Base-by-base conservation (phyloP, 306 rosid species). In the Boehmeria nivea region DNA sequence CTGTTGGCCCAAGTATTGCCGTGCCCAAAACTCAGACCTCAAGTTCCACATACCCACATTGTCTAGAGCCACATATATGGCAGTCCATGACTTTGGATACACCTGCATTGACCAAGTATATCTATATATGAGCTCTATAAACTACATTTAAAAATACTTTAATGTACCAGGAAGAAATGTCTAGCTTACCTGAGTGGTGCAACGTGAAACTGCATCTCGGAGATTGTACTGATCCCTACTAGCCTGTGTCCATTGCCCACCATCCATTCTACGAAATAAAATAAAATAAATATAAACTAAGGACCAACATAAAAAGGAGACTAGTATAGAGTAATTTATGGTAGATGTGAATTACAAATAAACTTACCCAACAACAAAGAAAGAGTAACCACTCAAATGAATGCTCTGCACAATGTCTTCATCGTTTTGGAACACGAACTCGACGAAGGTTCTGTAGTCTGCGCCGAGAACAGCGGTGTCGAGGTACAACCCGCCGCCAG, bases 31-130 rank as follows among this genome's bases (percentile, higher is more conserved):
- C 83, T 91, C 99, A 6, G 84, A 22, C 85, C 99, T 82, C 76
- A 91, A 43, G 82, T 91, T 84, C 99, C 99, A 91, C 96, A 91
- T 91, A 40, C 99, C 99, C 57, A 91, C 99, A 52, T 91, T 91
- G 71, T 91, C 99, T 14, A 91, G 89, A 1, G 95, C 81, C 60
- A 91, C 60, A 60, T 87, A 57, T 51, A 91, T 81, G 13, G 99
- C 96, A 13, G 95, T 87, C 99, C 99, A 91, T 17, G 99, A 84
- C 18, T 66, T 59, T n/a, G 99, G 96, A 78, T 91, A 91, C 19
- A 88, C 96, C 96, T 88, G 67, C 71, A 65, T 18, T 40, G 16
- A 40, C 3, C 44, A 40, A 40, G n/a, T 11, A 40, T 10, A 40
- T 10, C 4, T 2, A 40, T 40, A 40, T 40, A 10, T 2, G 17